These are phyloP conservation scores for Penicillium hordei DNA, from an alignment of 2,329 filamentous ascomycete species.

Conservation along the genomic window DNA sequence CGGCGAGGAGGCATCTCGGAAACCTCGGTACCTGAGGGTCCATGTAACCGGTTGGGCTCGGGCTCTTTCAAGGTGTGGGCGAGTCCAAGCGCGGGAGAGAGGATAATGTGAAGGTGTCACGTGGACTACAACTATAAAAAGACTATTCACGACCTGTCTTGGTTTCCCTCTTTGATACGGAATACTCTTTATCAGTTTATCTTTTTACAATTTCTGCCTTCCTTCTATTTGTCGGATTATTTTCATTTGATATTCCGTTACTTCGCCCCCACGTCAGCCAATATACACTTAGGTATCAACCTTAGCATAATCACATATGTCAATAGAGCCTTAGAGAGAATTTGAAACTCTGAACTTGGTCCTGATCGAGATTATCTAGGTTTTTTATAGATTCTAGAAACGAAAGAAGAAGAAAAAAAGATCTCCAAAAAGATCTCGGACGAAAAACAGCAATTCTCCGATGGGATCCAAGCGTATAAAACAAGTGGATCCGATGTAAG, in stretches of 20 bases:
- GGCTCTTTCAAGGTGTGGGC: not conserved
- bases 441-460: slow-evolving; percentile 2
- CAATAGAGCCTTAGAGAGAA: not conserved
- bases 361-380: not conserved
- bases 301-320: not conserved
- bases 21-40: not conserved
- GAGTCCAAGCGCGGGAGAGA: slow-evolving; percentile 7
- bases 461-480: slow-evolving; percentile 4
- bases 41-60: slow-evolving; percentile 11
- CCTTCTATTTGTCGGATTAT: not conserved
- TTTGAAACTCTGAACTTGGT: not conserved
- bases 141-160: not conserved
- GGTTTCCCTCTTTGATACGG: not conserved
- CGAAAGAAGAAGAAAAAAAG: not conserved
- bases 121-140: slow-evolving; percentile 8
- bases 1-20: slow-evolving; percentile 40
- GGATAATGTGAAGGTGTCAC: not conserved
- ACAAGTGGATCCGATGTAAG: slow-evolving; percentile 18
- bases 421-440: not conserved
- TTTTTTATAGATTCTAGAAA: not conserved
- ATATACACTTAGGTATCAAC: not conserved
- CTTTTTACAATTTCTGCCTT: not conserved
- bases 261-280: not conserved
- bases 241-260: not conserved
- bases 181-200: not conserved